Evolutionary conservation across 345 rosid genomes (phyloP), one percentile per base, ranked within the genome.

Genomic region (Brassica nigra): DNA sequence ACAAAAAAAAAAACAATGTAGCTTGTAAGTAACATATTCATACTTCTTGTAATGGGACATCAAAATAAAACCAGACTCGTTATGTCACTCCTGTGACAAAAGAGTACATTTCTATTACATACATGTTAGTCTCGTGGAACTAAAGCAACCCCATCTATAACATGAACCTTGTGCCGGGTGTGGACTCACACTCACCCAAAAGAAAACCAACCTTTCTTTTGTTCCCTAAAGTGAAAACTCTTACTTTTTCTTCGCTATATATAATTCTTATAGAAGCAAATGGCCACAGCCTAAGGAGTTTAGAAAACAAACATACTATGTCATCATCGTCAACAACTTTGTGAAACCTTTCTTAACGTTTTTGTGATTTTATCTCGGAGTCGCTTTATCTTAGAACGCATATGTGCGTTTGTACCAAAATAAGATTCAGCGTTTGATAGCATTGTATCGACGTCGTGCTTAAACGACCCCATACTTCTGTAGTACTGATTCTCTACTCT

Each of bases 401-500:
- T 58, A 27, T 80, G 84, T 12, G 74, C 73, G 58, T 79, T 86
- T 70, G 66, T 86, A 5, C 12, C 76, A 44, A 88, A 89, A 85
- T 90, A 90, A 28, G 86, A 80, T 77, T 85, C 83, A 2, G 91
- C 97, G 70, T 93, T 95, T 16, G 86, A 74, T 66, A 93, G 78
- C 97, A 89, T 90, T 71, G 87, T 88, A 14, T 52, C 74, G 70
- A 93, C 54, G 83, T 93, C 99, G 71, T 89, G 90, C 79, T 86
- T 84, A 82, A 87, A 86, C 2, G 93, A 93, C 59, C 89, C 93
- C 52, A 84, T 33, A 42, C 84, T 90, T 78, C 98, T 86, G 79
- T 91, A 95, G 79, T 93, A 95, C 81, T 85, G 80, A 76, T 87
- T 95, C 82, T 84, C 87, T 82, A 95, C 75, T 87, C 98, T 93